Evolutionary conservation across 225 moss, liverwort and hornwort species (phyloP).

Genomic region (Pseudoscleropodium purum): DNA sequence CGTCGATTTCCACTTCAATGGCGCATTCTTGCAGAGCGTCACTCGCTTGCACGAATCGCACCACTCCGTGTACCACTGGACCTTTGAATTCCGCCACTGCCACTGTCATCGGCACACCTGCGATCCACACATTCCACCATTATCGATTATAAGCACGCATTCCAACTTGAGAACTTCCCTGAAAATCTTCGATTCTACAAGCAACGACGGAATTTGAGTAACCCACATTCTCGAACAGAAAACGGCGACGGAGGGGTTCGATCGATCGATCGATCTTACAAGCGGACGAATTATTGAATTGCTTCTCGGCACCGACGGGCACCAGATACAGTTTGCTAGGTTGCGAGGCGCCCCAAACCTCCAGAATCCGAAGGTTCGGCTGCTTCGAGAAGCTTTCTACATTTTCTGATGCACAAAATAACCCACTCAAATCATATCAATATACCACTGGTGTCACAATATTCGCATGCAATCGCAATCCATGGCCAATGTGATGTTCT

Average conservation of each 20-base stretch:
- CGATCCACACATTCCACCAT: background rate
- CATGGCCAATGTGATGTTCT: background rate
- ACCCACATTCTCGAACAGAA: background rate
- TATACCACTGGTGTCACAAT: background rate
- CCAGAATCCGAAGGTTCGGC: background rate
- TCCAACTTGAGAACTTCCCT: background rate
- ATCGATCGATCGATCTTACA: background rate
- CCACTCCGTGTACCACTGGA: slow-evolving; percentile 51
- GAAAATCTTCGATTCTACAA: background rate
- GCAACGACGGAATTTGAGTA: background rate
- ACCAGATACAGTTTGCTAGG: background rate
- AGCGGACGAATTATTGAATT: background rate
- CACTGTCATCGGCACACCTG: slow-evolving; percentile 29
- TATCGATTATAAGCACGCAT: background rate
- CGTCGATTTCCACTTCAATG: slow-evolving; percentile 55
- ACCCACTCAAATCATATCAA: background rate
- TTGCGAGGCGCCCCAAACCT: background rate
- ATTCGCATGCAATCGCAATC: background rate
- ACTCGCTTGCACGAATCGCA: slow-evolving; percentile 43
- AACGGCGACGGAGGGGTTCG: background rate
- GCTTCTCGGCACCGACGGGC: background rate
- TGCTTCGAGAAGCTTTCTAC: background rate
- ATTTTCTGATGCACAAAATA: background rate
- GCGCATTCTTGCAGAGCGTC: slow-evolving; percentile 11
- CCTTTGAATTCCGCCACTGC: slow-evolving; percentile 73